These are phyloP conservation scores for Aspergillus latus DNA, from an alignment of 2,329 filamentous ascomycete species.

Conservation along the genomic window DNA sequence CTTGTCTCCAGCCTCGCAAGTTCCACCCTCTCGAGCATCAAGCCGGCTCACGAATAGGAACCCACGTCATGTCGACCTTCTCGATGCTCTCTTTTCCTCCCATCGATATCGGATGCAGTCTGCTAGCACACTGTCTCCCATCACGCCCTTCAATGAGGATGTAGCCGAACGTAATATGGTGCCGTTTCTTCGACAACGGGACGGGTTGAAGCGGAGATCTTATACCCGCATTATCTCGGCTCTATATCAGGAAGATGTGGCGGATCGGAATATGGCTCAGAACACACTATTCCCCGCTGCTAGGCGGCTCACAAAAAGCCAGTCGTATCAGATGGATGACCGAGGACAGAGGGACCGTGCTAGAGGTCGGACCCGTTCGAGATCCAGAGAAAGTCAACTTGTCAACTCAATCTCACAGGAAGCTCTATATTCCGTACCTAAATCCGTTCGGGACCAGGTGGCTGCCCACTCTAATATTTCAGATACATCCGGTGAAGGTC, in stretches of 20 bases:
- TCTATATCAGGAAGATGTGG: constrained; percentile 44
- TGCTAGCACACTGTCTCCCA: constrained; percentile 30
- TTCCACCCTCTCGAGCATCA: constrained; percentile 26
- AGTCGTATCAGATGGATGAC: constrained; percentile 6
- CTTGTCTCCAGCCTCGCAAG: constrained; percentile 27
- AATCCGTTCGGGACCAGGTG: constrained; percentile 2
- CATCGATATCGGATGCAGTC: constrained; percentile 30
- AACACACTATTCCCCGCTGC: constrained; percentile 25
- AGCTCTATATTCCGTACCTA: constrained; percentile 1
- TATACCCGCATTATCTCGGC: constrained; percentile 36
- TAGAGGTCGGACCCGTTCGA: constrained; percentile 10
- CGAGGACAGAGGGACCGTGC: background rate
- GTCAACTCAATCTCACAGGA: constrained; percentile 19
- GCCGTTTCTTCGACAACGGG: constrained; percentile 29
- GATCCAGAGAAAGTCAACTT: constrained; percentile 10
- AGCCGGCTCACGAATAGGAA: constrained; percentile 23
- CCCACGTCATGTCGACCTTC: constrained; percentile 41
- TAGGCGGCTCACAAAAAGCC: constrained; percentile 20
- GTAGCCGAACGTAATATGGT: constrained; percentile 46
- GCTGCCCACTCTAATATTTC: constrained; percentile 1
- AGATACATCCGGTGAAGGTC: background rate
- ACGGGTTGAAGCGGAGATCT: constrained; percentile 26
- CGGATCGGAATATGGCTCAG: constrained; percentile 41
- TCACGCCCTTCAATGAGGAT: constrained; percentile 44
- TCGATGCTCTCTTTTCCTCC: constrained; percentile 40